phyloP scores from a whole-genome alignment of 306 rosid genomes.

The Gynostemma pentaphyllum region DNA sequence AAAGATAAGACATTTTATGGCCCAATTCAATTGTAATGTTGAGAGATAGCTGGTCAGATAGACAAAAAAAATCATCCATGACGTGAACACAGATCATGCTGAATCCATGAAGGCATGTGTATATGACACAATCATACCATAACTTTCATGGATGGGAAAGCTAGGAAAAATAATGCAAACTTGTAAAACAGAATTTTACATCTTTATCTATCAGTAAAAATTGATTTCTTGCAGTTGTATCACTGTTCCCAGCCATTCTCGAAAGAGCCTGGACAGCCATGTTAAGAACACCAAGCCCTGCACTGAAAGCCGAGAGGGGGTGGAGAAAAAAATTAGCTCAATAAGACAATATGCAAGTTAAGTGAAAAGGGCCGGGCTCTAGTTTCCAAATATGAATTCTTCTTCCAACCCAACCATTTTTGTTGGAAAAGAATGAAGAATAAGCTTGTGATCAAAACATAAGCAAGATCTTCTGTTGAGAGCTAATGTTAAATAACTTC shows the following conservation, averaged over 20 bases:
- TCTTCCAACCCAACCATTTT: not conserved
- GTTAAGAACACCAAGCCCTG: constrained; percentile 92
- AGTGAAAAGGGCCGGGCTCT: not conserved
- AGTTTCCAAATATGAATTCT: not conserved
- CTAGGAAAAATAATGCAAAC: not conserved
- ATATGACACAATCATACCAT: not conserved
- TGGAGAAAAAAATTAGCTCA: not conserved
- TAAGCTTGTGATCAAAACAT: constrained; percentile 13
- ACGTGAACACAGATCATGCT: not conserved
- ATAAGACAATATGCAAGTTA: not conserved
- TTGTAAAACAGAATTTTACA: constrained; percentile 32
- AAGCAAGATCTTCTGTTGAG: constrained; percentile 12
- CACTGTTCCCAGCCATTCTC: constrained; percentile 59
- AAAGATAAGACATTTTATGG: not conserved
- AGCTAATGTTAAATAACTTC: constrained; percentile 2
- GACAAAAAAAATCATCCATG: not conserved
- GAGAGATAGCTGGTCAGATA: not conserved
- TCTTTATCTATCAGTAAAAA: constrained; percentile 79
- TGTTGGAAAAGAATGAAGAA: constrained; percentile 8
- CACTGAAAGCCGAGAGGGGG: constrained; percentile 42
- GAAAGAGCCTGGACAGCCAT: constrained; percentile 77
- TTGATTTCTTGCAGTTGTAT: constrained; percentile 45
- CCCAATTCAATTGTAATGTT: not conserved
- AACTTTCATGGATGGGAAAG: not conserved
- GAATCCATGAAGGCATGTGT: not conserved